phyloP scores from a whole-genome alignment of 306 rosid species.

The Castanopsis chinensis region DNA sequence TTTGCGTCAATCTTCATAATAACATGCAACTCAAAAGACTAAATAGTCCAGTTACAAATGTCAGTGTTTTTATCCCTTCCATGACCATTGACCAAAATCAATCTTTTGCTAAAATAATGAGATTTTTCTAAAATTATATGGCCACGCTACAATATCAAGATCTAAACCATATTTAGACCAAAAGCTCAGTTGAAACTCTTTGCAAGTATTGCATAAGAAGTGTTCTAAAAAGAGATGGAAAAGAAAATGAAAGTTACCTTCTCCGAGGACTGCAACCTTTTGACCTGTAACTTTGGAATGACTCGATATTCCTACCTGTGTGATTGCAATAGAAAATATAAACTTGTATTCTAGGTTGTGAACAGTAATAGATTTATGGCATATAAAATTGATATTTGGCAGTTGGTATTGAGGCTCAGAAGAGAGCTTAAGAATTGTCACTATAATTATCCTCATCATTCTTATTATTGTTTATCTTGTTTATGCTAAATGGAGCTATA shows the following conservation, averaged over 20 bases:
- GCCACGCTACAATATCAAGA: not conserved
- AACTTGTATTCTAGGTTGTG: not conserved
- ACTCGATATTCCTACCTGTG: slow-evolving; percentile 72
- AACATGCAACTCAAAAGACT: not conserved
- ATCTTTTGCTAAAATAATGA: not conserved
- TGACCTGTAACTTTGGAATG: slow-evolving; percentile 45
- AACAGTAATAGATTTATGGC: no score
- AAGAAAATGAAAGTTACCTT: slow-evolving; percentile 34
- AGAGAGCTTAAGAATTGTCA: no score
- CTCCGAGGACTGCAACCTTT: slow-evolving; percentile 80
- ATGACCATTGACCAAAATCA: not conserved
- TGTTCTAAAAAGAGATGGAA: not conserved
- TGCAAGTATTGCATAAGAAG: no score
- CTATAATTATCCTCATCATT: no score
- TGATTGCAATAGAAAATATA: slow-evolving; percentile 44
- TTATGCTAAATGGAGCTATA: no score
- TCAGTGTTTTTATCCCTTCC: not conserved
- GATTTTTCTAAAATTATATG: not conserved
- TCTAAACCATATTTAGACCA: not conserved
- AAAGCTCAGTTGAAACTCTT: not conserved
- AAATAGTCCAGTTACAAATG: not conserved
- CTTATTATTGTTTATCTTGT: no score
- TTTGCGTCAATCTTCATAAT: not conserved
- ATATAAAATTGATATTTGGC: no score
- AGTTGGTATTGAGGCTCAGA: no score